Evolutionary conservation across 192 early-diverging fungal species (phyloP).

Genomic region (Gigaspora rosea): DNA sequence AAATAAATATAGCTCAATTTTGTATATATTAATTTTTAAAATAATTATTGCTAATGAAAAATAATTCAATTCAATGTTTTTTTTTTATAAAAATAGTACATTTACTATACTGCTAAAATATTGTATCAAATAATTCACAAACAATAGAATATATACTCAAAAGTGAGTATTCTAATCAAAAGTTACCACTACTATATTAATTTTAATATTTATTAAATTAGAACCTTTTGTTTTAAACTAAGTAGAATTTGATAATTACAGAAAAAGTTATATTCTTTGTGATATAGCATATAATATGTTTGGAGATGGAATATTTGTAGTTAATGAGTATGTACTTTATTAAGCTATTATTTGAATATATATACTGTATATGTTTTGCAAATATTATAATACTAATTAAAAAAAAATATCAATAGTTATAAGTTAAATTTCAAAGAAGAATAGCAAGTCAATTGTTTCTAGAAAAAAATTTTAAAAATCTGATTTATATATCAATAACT

Average conservation of each 20-base stretch:
- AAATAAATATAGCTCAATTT: not conserved
- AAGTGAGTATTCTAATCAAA: not conserved
- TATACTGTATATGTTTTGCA: too few species aligned
- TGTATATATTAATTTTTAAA: not conserved
- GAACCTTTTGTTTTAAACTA: too few species aligned
- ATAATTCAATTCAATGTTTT: not conserved
- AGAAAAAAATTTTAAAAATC: too few species aligned
- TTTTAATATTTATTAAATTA: not conserved
- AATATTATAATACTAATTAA: too few species aligned
- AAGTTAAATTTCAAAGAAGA: too few species aligned
- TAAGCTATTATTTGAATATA: too few species aligned
- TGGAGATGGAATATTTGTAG: slow-evolving; percentile 44
- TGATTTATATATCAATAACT: too few species aligned
- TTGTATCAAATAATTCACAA: slow-evolving; percentile 38
- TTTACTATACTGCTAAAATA: slow-evolving; percentile 36
- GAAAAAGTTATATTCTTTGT: slow-evolving; percentile 36
- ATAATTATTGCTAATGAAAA: not conserved
- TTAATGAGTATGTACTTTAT: slow-evolving; percentile 35
- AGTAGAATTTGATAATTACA: slow-evolving; percentile 44
- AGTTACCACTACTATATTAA: not conserved
- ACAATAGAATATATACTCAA: slow-evolving; percentile 42
- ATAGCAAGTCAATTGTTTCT: too few species aligned
- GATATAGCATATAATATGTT: slow-evolving; percentile 34
- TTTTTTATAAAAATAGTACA: slow-evolving; percentile 31
- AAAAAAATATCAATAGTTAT: too few species aligned